Conservation (phyloP, 441 rosid genomes). For the Populus hybrid region DNA sequence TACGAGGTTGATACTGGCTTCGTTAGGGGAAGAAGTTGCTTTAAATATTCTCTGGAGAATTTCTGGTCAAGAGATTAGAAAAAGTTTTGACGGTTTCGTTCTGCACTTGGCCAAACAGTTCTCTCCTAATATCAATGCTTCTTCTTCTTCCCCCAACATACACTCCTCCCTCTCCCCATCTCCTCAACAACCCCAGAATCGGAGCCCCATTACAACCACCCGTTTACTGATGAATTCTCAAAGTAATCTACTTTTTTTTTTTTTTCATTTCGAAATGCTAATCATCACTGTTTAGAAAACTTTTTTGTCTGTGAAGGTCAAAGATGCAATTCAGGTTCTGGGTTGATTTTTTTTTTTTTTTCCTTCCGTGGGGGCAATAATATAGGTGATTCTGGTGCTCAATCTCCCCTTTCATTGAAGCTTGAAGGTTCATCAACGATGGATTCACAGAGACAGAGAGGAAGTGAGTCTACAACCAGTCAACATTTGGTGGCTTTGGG, state of each 20-base stretch:
- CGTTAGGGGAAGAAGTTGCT: constrained; percentile 39
- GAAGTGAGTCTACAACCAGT: neutral
- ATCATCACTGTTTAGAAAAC: neutral
- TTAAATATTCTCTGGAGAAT: constrained; percentile 27
- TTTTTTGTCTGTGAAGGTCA: neutral
- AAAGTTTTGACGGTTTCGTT: constrained; percentile 35
- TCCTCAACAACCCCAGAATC: constrained; percentile 6
- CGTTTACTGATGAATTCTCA: constrained; percentile 1
- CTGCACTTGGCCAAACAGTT: neutral
- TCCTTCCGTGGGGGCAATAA: neutral
- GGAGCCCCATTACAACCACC: constrained; percentile 6
- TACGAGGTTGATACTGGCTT: constrained; percentile 36
- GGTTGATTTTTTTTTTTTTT: neutral
- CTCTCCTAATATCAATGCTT: constrained; percentile 1
- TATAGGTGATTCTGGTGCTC: neutral
- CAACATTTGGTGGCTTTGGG: constrained; percentile 55
- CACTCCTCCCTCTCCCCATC: constrained; percentile 8
- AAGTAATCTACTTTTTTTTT: neutral
- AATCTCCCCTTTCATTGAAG: neutral
- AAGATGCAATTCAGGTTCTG: neutral
- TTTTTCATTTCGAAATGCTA: too few relatives aligned
- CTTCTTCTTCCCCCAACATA: constrained; percentile 11
- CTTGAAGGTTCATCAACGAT: constrained; percentile 7
- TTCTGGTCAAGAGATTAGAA: neutral
- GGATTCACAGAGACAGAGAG: neutral